A percentile compares a stretch with the other conserved stretches of the same genome.
phyloP scores from a whole-genome alignment of 2,329 filamentous ascomycete species.

The Penicillium sp. region DNA sequence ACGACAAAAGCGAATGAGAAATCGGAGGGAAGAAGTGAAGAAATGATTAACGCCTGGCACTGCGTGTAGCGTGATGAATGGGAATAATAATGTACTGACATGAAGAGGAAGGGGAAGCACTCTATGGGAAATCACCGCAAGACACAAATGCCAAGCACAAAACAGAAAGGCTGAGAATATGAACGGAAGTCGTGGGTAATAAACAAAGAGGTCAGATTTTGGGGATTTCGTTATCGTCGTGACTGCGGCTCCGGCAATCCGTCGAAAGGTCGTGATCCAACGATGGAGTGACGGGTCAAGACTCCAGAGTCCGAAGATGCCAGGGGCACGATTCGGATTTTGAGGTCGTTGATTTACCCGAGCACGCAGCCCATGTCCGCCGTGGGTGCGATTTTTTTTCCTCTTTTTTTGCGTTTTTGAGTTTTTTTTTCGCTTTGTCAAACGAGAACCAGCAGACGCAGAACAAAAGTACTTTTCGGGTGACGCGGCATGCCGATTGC shows the following conservation, averaged over 20 bases:
- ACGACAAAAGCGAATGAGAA: slow-evolving; percentile 25
- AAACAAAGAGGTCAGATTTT: slow-evolving; percentile 28
- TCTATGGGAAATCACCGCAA: slow-evolving; percentile 43
- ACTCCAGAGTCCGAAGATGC: background rate
- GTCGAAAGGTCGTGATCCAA: slow-evolving; percentile 11
- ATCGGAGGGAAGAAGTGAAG: slow-evolving; percentile 27
- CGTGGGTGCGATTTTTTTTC: slow-evolving; percentile 34
- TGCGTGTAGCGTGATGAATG: slow-evolving; percentile 17
- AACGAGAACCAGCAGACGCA: slow-evolving; percentile 30
- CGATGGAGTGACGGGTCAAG: background rate
- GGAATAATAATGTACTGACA: slow-evolving; percentile 38
- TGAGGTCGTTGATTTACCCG: slow-evolving; percentile 20
- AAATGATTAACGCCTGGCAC: slow-evolving; percentile 33
- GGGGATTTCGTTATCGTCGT: slow-evolving; percentile 39
- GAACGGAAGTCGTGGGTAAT: slow-evolving; percentile 34
- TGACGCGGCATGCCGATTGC: slow-evolving; percentile 33
- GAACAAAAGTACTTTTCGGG: slow-evolving; percentile 37
- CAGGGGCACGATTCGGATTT: background rate
- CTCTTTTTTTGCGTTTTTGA: slow-evolving; percentile 32
- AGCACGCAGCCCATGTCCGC: slow-evolving; percentile 31
- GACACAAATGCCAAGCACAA: slow-evolving; percentile 39
- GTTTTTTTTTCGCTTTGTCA: slow-evolving; percentile 27
- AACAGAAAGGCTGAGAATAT: slow-evolving; percentile 40
- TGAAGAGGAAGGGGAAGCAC: slow-evolving; percentile 31
- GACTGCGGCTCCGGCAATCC: slow-evolving; percentile 29